Conservation (phyloP, 2,329 filamentous ascomycete genomes). For the Fragosphaeria purpurea region DNA sequence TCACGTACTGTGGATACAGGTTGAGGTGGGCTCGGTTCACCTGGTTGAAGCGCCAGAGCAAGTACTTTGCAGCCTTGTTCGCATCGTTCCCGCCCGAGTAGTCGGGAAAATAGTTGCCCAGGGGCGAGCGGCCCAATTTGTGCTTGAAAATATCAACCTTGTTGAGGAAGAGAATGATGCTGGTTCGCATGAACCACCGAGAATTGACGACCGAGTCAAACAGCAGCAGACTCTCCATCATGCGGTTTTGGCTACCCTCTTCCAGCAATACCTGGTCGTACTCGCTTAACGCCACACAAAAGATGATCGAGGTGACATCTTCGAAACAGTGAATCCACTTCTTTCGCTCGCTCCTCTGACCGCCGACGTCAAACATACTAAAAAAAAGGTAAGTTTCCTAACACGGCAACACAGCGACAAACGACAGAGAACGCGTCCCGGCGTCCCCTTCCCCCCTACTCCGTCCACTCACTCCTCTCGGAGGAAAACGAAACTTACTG, state of each 20-base stretch:
- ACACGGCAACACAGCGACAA: no score
- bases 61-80: conserved; percentile 94
- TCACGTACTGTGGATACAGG: conserved; percentile 86
- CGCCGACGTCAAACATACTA: conserved; percentile 99
- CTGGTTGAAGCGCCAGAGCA: conserved; percentile 97
- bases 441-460: no score
- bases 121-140: conserved; percentile 78
- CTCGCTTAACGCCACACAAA: conserved; percentile 94
- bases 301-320: conserved; percentile 98
- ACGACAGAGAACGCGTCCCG: no score
- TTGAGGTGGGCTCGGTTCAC: conserved; percentile 95
- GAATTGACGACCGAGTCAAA: conserved; percentile 99
- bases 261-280: conserved; percentile 96
- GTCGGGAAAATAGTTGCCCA: conserved; percentile 94
- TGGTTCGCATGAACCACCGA: conserved; percentile 97
- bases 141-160: conserved; percentile 98
- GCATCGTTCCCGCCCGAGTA: conserved; percentile 97
- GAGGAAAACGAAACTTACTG: conserved; percentile 53
- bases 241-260: conserved; percentile 98
- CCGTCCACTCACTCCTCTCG: no score
- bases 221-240: conserved; percentile 95
- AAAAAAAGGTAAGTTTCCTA: conserved; percentile 7
- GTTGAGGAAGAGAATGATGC: conserved; percentile 97
- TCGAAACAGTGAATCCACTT: conserved; percentile 99
- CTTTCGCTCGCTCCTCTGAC: conserved; percentile 93